Percentiles rank a stretch among this genome's conserved stretches.
Evolutionary conservation across 164 flowering plant species (phyloP).

Genomic region (Piper longum): DNA sequence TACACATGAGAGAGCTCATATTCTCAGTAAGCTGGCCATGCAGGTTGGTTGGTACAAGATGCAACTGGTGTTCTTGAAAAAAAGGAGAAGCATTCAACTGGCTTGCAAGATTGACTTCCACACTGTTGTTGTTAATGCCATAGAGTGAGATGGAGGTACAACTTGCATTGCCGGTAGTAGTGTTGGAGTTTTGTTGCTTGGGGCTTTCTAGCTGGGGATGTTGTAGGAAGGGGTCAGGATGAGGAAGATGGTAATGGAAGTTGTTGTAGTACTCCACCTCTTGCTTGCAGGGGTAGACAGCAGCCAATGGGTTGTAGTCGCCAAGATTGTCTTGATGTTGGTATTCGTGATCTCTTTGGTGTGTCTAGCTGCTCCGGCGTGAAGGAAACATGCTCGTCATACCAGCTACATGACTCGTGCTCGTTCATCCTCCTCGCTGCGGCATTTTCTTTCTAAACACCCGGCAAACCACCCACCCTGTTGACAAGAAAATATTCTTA

Average conservation of each 20-base stretch:
- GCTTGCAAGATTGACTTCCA: too few species aligned
- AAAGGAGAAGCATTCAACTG: too few species aligned
- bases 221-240: conserved; percentile 41
- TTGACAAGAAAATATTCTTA: too few species aligned
- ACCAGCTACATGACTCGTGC: conserved; percentile 68
- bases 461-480: conserved; percentile 94
- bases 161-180: conserved; percentile 17
- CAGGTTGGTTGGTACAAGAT: too few species aligned
- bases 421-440: conserved; percentile 37
- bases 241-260: conserved; percentile 31
- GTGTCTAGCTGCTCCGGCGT: conserved; percentile 52
- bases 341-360: conserved; percentile 24
- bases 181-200: conserved; percentile 23
- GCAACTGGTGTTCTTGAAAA: too few species aligned
- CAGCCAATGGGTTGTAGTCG: conserved; percentile 11
- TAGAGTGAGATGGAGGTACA: conserved; percentile 28
- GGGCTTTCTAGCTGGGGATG: conserved; percentile 85
- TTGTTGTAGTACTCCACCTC: conserved; percentile 28
- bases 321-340: conserved; percentile 18
- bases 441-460: conserved; percentile 81
- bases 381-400: conserved; percentile 75
- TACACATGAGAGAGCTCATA: too few species aligned
- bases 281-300: conserved; percentile 46
- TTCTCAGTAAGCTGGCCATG: too few species aligned
- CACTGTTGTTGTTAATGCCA: conserved; percentile 4